phyloP scores from a whole-genome alignment of 306 rosid species.

The Mimosa pudica region DNA sequence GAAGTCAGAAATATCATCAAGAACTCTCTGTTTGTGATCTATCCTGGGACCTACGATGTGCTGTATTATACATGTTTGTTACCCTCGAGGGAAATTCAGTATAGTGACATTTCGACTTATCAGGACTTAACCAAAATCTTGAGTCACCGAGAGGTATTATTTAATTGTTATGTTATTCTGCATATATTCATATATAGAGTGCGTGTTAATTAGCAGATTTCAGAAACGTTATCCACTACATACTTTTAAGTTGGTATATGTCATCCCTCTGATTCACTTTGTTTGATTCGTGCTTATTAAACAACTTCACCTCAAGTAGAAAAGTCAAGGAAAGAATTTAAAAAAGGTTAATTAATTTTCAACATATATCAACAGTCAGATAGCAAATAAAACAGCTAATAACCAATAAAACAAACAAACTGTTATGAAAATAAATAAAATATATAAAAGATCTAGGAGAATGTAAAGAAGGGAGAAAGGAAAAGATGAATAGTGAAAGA shows the following conservation, averaged over 20 bases:
- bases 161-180: background rate
- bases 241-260: no score
- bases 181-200: background rate
- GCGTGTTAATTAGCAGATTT: background rate
- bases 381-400: background rate
- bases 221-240: background rate
- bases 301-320: background rate
- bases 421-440: no score
- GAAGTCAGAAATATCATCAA: conserved; percentile 21
- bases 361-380: background rate
- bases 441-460: no score
- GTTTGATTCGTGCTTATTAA: background rate
- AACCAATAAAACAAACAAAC: no score
- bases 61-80: conserved; percentile 30
- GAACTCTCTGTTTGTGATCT: conserved; percentile 41
- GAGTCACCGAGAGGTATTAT: conserved; percentile 37
- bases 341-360: background rate
- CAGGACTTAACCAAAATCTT: conserved; percentile 40
- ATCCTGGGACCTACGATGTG: conserved; percentile 51
- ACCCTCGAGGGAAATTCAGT: background rate
- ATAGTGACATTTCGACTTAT: conserved; percentile 27
- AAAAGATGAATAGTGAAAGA: no score
- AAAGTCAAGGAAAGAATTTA: background rate
- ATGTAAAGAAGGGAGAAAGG: no score
- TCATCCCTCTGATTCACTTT: background rate